Base-by-base conservation (phyloP, 2,329 filamentous ascomycete genomes). In the Xylaria sp. region DNA sequence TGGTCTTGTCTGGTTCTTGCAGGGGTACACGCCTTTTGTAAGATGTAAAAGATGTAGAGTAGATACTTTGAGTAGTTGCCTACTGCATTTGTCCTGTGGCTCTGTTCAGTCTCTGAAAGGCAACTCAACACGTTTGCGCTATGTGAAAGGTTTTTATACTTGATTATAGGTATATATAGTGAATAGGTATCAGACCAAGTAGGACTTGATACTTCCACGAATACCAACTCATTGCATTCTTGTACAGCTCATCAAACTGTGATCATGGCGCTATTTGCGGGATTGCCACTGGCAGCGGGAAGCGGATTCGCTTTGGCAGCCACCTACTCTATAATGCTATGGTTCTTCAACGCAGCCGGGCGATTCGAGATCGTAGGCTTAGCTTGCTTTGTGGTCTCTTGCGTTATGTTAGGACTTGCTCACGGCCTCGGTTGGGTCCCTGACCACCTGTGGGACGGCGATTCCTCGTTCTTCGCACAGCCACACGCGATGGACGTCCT, bases 381-480 rank as follows among this genome's bases (percentile, higher is more conserved):
- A 3, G n/a, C 24, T 30, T 17, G 14, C 36, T 21, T 56, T 12
- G 8, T 17, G 17, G 9, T 27, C 4, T 45, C 8, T 19, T 21
- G 11, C 24, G 2, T 42, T 14, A 11, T 56, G 19, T 36, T 14
- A 32, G 34, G 30, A 14, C 9, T 21, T 24, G 3, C 32, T 7
- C 24, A 34, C 11, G 14, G 53, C 17, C n/a, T 36, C 12, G 21
- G n/a, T 30, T 30, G 48, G 51, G n/a, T 24, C 19, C 39, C 17
- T 17, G 12, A 24, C 11, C 42, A 51, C n/a, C 19, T 30, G 9
- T 4, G 27, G 51, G 14, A 36, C 14, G 24, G 12, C 7, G 17
- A 5, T 14, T 54, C 30, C 19, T 24, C 59, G 2, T 67, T 54
- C 58, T 54, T 62, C 9, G 27, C 36, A 3, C 59, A 62, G 24